A percentile compares a stretch with the other conserved stretches of the same genome.
Conservation (phyloP, 192 early-diverging fungal species). For the Gigaspora rosea region DNA sequence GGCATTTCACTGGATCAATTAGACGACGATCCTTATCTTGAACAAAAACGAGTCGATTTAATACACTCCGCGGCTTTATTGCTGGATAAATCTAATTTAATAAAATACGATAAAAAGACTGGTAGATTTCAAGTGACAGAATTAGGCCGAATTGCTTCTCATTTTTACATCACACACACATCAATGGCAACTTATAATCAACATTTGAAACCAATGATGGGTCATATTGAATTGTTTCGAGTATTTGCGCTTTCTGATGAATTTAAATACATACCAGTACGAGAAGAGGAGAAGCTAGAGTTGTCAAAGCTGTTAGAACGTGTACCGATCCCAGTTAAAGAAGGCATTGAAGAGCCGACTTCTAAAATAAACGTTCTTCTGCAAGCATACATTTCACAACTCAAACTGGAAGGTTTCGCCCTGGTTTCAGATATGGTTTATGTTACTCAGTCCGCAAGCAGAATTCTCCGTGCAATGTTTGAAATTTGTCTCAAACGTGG, state of each 20-base stretch:
- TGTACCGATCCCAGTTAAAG: constrained; percentile 95
- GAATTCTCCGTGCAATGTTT: constrained; percentile 95
- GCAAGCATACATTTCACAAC: constrained; percentile 94
- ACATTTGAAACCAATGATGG: constrained; percentile 89
- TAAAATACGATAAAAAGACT: constrained; percentile 93
- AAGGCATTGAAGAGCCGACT: constrained; percentile 83
- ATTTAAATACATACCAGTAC: constrained; percentile 92
- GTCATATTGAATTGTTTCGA: constrained; percentile 85
- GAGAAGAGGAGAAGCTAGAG: constrained; percentile 94
- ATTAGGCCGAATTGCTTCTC: constrained; percentile 92
- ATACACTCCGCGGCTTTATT: constrained; percentile 83
- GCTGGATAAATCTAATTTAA: constrained; percentile 88
- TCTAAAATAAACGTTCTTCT: constrained; percentile 94
- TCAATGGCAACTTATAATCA: constrained; percentile 95
- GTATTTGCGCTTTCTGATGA: constrained; percentile 89
- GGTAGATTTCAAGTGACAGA: constrained; percentile 89
- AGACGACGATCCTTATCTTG: constrained; percentile 77
- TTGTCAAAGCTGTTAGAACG: constrained; percentile 85
- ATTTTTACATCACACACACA: constrained; percentile 91
- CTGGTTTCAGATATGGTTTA: constrained; percentile 98
- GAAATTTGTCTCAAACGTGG: constrained; percentile 93
- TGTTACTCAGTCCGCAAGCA: constrained; percentile 92
- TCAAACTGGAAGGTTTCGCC: constrained; percentile 92
- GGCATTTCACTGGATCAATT: constrained; percentile 70
- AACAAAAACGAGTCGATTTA: constrained; percentile 85